Evolutionary conservation across 768 basidiomycete genomes (phyloP).

Genomic region (Kwoniella botswanensis): DNA sequence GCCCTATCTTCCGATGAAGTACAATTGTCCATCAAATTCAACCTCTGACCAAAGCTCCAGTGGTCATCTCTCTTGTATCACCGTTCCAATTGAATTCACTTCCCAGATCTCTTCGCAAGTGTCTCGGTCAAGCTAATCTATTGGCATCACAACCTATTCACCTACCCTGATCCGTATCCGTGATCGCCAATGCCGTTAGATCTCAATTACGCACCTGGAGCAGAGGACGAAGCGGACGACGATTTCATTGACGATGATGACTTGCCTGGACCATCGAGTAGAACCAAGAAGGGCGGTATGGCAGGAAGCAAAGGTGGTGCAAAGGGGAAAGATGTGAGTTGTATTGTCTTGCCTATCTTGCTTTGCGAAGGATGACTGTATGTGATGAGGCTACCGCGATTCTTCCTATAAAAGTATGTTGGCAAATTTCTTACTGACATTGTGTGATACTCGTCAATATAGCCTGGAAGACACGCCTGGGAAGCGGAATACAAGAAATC

Average conservation of each 20-base stretch:
- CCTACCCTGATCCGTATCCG: background rate
- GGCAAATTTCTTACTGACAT: background rate
- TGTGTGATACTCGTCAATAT: background rate
- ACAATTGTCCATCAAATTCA: background rate
- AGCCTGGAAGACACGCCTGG: constrained; percentile 74
- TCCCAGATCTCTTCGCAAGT: too few species aligned
- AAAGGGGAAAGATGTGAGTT: constrained; percentile 34
- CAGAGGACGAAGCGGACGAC: constrained; percentile 37
- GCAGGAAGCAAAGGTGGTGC: constrained; percentile 20
- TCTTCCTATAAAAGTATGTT: background rate
- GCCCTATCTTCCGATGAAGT: too few species aligned
- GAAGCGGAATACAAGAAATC: constrained; percentile 91
- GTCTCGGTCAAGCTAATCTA: background rate
- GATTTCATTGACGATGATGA: constrained; percentile 39
- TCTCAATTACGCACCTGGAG: constrained; percentile 28
- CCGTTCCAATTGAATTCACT: too few species aligned
- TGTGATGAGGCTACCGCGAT: background rate
- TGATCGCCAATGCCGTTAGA: constrained; percentile 27
- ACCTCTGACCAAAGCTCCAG: background rate
- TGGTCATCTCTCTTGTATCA: too few species aligned
- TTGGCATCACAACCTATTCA: background rate
- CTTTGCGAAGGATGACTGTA: too few species aligned
- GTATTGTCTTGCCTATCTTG: background rate
- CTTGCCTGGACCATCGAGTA: constrained; percentile 36
- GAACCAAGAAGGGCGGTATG: constrained; percentile 17